phyloP scores from a whole-genome alignment of 805 yeast genomes.

The Zygoascus flipseniorum region DNA sequence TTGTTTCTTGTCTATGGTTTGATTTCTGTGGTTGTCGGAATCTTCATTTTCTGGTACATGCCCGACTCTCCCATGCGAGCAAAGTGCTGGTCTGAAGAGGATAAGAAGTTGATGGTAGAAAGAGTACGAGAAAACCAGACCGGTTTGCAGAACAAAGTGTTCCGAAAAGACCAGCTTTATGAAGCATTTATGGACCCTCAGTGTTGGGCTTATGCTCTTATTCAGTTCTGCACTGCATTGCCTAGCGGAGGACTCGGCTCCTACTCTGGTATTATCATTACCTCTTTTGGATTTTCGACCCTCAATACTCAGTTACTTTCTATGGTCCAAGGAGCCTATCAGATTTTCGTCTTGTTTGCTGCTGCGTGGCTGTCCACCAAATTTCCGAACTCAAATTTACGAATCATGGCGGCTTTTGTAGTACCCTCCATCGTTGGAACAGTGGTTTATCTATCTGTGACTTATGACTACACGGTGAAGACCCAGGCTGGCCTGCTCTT shows the following conservation, averaged over 20 bases:
- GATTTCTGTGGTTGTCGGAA: constrained; percentile 36
- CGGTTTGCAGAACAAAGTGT: constrained; percentile 35
- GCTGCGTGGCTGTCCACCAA: constrained; percentile 22
- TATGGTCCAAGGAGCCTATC: constrained; percentile 29
- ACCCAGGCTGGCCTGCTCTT: constrained; percentile 24
- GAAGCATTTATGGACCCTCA: constrained; percentile 38
- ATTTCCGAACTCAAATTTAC: not conserved
- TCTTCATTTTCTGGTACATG: constrained; percentile 3
- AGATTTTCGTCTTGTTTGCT: constrained; percentile 21
- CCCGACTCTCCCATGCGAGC: constrained; percentile 45
- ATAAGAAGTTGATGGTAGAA: constrained; percentile 32
- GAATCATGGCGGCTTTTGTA: constrained; percentile 13
- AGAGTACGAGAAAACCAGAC: constrained; percentile 29
- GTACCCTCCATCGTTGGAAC: constrained; percentile 30
- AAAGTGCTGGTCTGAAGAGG: constrained; percentile 35
- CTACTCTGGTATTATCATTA: constrained; percentile 24
- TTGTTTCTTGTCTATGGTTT: constrained; percentile 51
- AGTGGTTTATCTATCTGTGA: constrained; percentile 23
- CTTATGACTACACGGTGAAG: constrained; percentile 17
- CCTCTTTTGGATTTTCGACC: constrained; percentile 25
- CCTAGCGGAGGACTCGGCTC: constrained; percentile 30
- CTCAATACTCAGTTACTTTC: constrained; percentile 27
- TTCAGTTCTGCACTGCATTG: constrained; percentile 23
- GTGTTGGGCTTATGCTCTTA: constrained; percentile 22
- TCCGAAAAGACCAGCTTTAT: constrained; percentile 35